phyloP scores from a whole-genome alignment of 1,139 yeast genomes.

The Arxiozyma bovina region DNA sequence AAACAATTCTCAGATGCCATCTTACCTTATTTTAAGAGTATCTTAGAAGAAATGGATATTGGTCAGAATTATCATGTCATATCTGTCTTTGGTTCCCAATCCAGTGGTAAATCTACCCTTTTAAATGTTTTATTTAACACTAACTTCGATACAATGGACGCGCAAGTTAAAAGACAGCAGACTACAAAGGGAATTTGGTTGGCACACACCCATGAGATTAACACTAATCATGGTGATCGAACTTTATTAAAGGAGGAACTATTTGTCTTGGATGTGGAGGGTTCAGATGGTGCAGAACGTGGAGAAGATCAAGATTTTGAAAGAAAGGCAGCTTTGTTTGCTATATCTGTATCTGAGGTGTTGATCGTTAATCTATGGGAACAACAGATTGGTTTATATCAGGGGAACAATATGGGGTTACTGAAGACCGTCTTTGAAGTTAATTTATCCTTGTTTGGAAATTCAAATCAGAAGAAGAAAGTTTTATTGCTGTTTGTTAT shows the following conservation, averaged over 20 bases:
- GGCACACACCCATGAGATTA: conserved; percentile 49
- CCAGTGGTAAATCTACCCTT: conserved; percentile 91
- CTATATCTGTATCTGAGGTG: conserved; percentile 84
- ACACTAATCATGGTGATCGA: not conserved
- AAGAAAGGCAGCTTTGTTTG: conserved; percentile 90
- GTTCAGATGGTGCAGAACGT: conserved; percentile 95
- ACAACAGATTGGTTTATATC: conserved; percentile 90
- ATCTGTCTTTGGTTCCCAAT: conserved; percentile 93
- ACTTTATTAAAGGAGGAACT: conserved; percentile 32
- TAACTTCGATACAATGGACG: conserved; percentile 88
- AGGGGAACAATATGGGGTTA: conserved; percentile 95
- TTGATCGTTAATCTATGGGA: conserved; percentile 94
- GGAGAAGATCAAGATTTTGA: conserved; percentile 99
- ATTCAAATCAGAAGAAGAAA: conserved; percentile 38
- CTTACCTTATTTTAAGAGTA: conserved; percentile 32
- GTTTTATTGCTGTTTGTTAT: conserved; percentile 79
- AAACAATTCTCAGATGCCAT: conserved; percentile 48
- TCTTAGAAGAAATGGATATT: conserved; percentile 33
- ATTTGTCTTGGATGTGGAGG: conserved; percentile 94
- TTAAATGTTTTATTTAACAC: conserved; percentile 81
- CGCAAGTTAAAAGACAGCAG: conserved; percentile 55
- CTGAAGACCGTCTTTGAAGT: conserved; percentile 95
- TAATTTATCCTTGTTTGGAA: conserved; percentile 65
- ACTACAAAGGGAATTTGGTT: conserved; percentile 96
- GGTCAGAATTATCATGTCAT: conserved; percentile 82